phyloP scores from a whole-genome alignment of 2,329 filamentous ascomycete species.

The Thermothelomyces thermophilus region DNA sequence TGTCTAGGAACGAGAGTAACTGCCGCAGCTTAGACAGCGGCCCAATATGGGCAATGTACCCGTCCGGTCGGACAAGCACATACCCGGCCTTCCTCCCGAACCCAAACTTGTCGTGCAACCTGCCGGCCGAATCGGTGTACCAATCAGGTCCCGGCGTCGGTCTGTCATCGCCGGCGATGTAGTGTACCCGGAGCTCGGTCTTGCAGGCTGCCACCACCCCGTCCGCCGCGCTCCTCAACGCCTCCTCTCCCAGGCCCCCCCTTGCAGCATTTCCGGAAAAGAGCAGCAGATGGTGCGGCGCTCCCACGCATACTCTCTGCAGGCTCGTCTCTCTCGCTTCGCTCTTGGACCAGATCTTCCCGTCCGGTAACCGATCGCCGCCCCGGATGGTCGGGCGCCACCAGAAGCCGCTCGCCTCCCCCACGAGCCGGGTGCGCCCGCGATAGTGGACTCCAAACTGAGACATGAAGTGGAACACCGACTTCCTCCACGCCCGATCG shows the following conservation, averaged over 20 bases:
- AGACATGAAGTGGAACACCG: constrained; percentile 33
- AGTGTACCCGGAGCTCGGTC: constrained; percentile 18
- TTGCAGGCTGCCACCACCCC: constrained; percentile 15
- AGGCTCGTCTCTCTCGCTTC: constrained; percentile 21
- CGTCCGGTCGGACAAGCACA: constrained; percentile 30
- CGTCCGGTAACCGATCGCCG: constrained; percentile 42
- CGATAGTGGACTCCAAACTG: constrained; percentile 40
- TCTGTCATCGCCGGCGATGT: constrained; percentile 10
- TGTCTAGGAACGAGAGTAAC: constrained; percentile 20
- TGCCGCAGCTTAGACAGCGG: constrained; percentile 23
- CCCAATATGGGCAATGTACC: constrained; percentile 30
- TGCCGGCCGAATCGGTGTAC: constrained; percentile 24
- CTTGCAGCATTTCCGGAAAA: constrained; percentile 26
- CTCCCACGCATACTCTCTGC: constrained; percentile 25
- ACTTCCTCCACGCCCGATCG: constrained; percentile 19
- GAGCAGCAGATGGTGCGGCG: constrained; percentile 28
- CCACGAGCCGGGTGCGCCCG: constrained; percentile 33
- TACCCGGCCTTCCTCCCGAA: constrained; percentile 26
- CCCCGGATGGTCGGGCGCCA: constrained; percentile 33
- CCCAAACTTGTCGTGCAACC: constrained; percentile 28
- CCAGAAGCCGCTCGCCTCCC: constrained; percentile 25
- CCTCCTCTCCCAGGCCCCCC: constrained; percentile 9
- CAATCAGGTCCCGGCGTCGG: not conserved
- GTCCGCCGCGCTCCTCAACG: constrained; percentile 14
- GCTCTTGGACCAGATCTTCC: constrained; percentile 21